These are phyloP conservation scores for Xylariaceae sp. DNA, from an alignment of 2,329 filamentous ascomycete species.

Conservation along the genomic window DNA sequence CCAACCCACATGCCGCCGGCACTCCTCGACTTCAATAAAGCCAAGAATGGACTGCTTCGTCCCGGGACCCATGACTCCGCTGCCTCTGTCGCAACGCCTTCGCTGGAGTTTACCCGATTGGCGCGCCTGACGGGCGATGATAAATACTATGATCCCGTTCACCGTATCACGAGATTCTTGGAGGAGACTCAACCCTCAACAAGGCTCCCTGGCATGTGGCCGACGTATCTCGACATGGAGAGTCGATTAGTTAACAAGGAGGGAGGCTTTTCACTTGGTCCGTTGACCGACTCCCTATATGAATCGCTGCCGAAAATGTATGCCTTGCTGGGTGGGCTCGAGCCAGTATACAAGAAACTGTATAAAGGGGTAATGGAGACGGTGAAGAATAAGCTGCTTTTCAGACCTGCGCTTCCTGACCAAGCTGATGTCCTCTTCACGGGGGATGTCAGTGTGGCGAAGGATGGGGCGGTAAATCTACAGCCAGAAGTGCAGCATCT, in stretches of 20 bases:
- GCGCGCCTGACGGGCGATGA: constrained; percentile 66
- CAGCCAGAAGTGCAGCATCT: constrained; percentile 50
- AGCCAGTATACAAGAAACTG: constrained; percentile 36
- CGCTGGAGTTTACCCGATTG: constrained; percentile 66
- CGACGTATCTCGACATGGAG: constrained; percentile 56
- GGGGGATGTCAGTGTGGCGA: constrained; percentile 41
- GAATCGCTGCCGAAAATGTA: constrained; percentile 59
- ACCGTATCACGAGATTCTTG: constrained; percentile 61
- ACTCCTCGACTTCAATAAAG: constrained; percentile 41
- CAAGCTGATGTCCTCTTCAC: constrained; percentile 56
- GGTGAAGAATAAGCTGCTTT: constrained; percentile 57
- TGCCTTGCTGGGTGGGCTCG: constrained; percentile 55
- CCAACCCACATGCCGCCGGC: constrained; percentile 41
- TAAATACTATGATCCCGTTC: constrained; percentile 69
- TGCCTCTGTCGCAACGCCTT: constrained; percentile 55
- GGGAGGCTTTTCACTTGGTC: constrained; percentile 34
- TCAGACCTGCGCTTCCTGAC: constrained; percentile 56
- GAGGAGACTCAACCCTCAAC: constrained; percentile 61
- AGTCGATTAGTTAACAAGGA: constrained; percentile 40
- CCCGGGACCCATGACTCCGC: constrained; percentile 36
- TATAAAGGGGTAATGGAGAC: constrained; percentile 47
- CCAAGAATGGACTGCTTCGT: constrained; percentile 31
- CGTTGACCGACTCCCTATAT: constrained; percentile 40
- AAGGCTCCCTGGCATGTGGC: constrained; percentile 67
- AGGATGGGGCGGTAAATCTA: constrained; percentile 24